Percentiles rank a stretch among this genome's conserved stretches.
These are phyloP conservation scores for Melastoma candidum DNA, from an alignment of 441 rosid genomes.

Conservation along the genomic window DNA sequence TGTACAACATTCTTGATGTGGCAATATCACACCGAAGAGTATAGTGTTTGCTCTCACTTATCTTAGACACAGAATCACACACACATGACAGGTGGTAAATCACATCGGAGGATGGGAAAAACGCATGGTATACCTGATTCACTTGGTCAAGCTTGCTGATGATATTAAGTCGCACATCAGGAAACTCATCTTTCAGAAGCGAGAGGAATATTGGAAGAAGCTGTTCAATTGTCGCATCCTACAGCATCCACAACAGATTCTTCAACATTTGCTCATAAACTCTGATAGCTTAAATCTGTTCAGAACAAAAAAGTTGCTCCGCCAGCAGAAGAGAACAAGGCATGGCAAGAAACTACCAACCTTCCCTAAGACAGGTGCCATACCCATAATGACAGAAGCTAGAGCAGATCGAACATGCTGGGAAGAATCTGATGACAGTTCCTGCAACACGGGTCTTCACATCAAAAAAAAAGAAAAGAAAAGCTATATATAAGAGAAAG, in stretches of 20 bases:
- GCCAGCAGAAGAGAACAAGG: too few relatives aligned
- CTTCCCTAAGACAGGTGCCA: constrained; percentile 97
- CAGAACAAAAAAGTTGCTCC: background rate
- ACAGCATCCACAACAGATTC: constrained; percentile 11
- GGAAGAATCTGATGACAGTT: constrained; percentile 88
- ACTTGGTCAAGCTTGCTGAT: constrained; percentile 99
- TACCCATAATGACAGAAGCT: constrained; percentile 99
- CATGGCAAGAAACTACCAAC: constrained; percentile 23
- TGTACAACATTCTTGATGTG: too few relatives aligned
- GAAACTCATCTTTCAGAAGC: constrained; percentile 89
- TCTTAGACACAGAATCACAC: too few relatives aligned
- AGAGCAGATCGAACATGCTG: constrained; percentile 98
- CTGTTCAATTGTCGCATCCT: constrained; percentile 95
- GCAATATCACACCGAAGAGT: too few relatives aligned
- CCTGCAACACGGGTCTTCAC: constrained; percentile 36
- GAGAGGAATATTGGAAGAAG: constrained; percentile 93
- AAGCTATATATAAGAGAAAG: background rate
- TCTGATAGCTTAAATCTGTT: background rate
- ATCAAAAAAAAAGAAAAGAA: background rate
- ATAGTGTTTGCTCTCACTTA: too few relatives aligned
- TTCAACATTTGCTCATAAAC: background rate
- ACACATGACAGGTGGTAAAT: too few relatives aligned
- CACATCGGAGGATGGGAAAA: background rate
- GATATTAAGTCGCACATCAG: constrained; percentile 88
- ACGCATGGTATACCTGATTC: constrained; percentile 55